A percentile compares a stretch with the other conserved stretches of the same genome.
Evolutionary conservation across 768 basidiomycete species (phyloP).

Genomic region (Termitomyces sp.): DNA sequence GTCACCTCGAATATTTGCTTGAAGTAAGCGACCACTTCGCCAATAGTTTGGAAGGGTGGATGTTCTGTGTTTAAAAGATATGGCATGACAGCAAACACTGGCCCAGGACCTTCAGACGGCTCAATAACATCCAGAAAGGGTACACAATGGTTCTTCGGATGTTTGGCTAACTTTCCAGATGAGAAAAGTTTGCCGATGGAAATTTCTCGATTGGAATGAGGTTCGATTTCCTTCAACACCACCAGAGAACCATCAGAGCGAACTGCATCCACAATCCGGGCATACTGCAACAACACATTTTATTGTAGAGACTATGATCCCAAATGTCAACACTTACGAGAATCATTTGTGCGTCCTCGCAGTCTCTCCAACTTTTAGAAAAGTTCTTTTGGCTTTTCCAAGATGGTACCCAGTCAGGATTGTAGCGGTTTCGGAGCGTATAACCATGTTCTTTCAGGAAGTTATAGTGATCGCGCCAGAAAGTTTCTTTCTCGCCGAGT

Average conservation of each 20-base stretch:
- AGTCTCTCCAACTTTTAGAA: not conserved
- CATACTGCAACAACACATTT: not conserved
- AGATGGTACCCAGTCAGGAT: constrained; percentile 1
- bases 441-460: not conserved
- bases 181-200: not conserved
- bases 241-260: not conserved
- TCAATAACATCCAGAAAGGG: not conserved
- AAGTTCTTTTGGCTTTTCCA: not conserved
- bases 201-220: not conserved
- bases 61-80: not conserved
- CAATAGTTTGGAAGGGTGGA: not conserved
- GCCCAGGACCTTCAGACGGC: not conserved
- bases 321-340: not conserved
- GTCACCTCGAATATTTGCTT: not conserved
- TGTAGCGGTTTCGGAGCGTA: not conserved
- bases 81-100: not conserved
- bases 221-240: not conserved
- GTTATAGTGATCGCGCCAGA: constrained; percentile 1
- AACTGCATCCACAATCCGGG: not conserved
- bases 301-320: not conserved
- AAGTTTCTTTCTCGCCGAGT: not conserved
- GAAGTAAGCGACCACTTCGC: not conserved
- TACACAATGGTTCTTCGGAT: not conserved
- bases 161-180: not conserved
- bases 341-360: not conserved